phyloP scores from a whole-genome alignment of 345 rosid species.

The Brassica rapa region DNA sequence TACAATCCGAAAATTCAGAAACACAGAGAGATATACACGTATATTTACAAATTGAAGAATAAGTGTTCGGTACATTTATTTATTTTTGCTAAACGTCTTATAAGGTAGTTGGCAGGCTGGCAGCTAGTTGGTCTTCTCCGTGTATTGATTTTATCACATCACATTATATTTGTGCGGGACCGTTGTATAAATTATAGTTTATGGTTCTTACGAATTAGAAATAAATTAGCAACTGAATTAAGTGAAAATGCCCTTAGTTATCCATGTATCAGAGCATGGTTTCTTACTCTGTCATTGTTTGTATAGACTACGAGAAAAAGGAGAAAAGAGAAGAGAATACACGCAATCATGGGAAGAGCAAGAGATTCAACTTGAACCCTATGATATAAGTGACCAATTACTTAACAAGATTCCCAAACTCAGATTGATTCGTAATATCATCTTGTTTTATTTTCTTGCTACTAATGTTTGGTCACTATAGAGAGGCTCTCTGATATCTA shows the following conservation, averaged over 20 bases:
- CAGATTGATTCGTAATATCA: not conserved
- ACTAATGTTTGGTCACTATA: not conserved
- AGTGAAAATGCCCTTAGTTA: not conserved
- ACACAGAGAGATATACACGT: conserved; percentile 8
- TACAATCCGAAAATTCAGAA: conserved; percentile 6
- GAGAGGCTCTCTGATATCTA: not conserved
- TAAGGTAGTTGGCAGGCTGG: conserved; percentile 36
- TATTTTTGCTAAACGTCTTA: conserved; percentile 30
- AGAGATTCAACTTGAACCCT: not conserved
- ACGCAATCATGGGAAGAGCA: not conserved
- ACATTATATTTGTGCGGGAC: conserved; percentile 24
- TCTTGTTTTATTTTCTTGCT: not conserved
- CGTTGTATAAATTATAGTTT: not conserved
- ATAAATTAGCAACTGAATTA: not conserved
- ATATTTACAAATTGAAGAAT: not conserved
- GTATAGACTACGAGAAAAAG: not conserved
- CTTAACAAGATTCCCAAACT: not conserved
- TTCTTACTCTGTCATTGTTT: not conserved
- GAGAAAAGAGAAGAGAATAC: not conserved
- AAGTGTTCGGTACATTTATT: conserved; percentile 19
- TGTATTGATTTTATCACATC: conserved; percentile 23
- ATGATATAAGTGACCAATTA: not conserved
- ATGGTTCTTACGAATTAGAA: not conserved
- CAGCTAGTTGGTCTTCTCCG: conserved; percentile 24
- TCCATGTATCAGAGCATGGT: not conserved